phyloP scores from a whole-genome alignment of 1,139 yeast genomes.

The Suhomyces panamericanus region DNA sequence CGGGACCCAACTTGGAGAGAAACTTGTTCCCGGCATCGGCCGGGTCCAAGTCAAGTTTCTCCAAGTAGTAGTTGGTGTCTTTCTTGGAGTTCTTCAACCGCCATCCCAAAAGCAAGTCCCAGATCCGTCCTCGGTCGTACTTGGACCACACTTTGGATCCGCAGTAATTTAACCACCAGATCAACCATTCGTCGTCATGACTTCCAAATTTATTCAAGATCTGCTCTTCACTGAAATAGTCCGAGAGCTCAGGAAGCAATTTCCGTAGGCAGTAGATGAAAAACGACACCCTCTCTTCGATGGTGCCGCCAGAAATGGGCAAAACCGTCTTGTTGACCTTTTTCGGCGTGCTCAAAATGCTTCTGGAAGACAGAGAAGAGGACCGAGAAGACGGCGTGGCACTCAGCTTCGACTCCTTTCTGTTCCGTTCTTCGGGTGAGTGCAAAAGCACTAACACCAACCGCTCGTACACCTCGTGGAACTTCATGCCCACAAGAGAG shows the following conservation, averaged over 20 bases:
- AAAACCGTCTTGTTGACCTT: constrained; percentile 38
- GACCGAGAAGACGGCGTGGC: constrained; percentile 5
- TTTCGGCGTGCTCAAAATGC: constrained; percentile 7
- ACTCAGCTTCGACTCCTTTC: constrained; percentile 1
- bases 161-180: constrained; percentile 93
- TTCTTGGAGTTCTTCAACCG: constrained; percentile 48
- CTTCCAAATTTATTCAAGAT: constrained; percentile 60
- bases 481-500: constrained; percentile 41
- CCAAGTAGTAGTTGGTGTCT: constrained; percentile 34
- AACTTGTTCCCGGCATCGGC: constrained; percentile 17
- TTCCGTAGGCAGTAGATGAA: constrained; percentile 68
- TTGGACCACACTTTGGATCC: constrained; percentile 89
- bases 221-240: constrained; percentile 80
- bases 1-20: constrained; percentile 43
- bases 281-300: constrained; percentile 68
- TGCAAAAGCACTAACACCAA: constrained; percentile 74
- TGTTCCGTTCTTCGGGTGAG: constrained; percentile 50
- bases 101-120: constrained; percentile 89
- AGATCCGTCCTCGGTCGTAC: constrained; percentile 78
- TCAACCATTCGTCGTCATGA: constrained; percentile 83
- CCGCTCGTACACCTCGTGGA: constrained; percentile 74
- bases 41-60: constrained; percentile 29
- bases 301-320: constrained; percentile 64
- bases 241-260: constrained; percentile 73
- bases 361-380: constrained; percentile 6